Base-by-base conservation (phyloP, 1,284 basidiomycete genomes). In the Ceratobasidium sp. region DNA sequence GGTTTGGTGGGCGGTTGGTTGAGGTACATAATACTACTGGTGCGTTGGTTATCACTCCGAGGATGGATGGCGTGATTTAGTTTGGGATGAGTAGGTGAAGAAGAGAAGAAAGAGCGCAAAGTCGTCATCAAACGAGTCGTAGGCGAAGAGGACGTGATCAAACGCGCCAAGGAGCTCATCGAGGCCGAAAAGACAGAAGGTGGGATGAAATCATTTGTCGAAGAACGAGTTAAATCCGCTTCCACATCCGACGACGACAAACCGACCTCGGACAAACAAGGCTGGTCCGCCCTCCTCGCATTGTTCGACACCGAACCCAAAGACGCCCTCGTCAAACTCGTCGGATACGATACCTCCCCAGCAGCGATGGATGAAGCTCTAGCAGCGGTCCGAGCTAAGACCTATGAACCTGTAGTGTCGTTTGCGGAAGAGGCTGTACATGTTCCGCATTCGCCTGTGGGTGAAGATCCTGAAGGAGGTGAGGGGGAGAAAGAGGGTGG, bases 1-100 rank as follows among this genome's bases (percentile, higher is more conserved):
- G 97, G 0, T 99, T 97, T 82, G 96, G 97, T 17, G 97, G 97
- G 61, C 92, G 94, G 82, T 89, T 99, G 23, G 91, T 95, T 26
- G 90, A 91, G 0, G 91, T 94, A 4, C 91, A 90, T 64, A 96
- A 96, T 82, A 87, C 23, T 26, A 69, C 70, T 48, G 65, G 70
- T 62, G 44, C 17, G 71, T 33, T 65, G 12, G 42, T 20, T 46
- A 23, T 62, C 2, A 23, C 38, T 46, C 59, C 42, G 59, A 17
- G 28, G 26, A 52, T 20, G 5, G 6, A 68, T 12, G 4, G 17
- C 5, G 28, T 33, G 88, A 91, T 4, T 33, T 33, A 0, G 89
- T 87, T 28, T 89, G 46, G 20, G 10, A 48, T 48, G 46, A 13
- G 20, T 91, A 0, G 90, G 33, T 38, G 57, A 91, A 50, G 94